Evolutionary conservation across 306 rosid species (phyloP), one percentile per base, ranked within the genome.

Genomic region (Castanospermum australe): DNA sequence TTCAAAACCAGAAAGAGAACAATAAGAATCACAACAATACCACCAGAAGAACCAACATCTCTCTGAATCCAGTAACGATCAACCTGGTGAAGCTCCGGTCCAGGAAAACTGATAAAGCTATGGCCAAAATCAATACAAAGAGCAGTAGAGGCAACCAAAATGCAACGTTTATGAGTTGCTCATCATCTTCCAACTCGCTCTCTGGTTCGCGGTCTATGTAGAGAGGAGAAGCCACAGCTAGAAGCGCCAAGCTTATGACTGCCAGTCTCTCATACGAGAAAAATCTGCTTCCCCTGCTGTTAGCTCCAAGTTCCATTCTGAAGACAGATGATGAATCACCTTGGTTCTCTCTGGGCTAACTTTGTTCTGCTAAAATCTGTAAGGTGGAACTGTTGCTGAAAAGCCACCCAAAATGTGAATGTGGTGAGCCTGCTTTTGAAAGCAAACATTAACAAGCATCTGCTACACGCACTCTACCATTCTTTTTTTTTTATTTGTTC

Each of bases 1-100:
- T 83, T 90, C 76, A 88, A 74, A 75, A 90, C 85, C 52, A 90
- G 76, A 18, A 86, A 86, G 63, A 90, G 92, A 83, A 95, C 38
- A 67, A 90, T 28, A 50, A 95, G 92, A 76, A 86, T 75, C 10
- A 83, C 44, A 32, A 90, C 38, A 33, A 93, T 89, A 72, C 99
- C 97, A 5, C 86, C 82, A 0, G 98, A 93, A 78, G 99, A 93
- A 79, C 99, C 98, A 20, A 90, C 87, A 67, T 90, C 94, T 75
- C 97, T 89, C 66, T 93, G 94, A 76, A 95, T 93, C 98, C 97
- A 95, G 50, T 90, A 32, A 36, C 91, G 93, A 79, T 93, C 99
- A 21, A 90, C 82, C 87, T 88, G 28, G 90, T 59, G 10, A 82
- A 76, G 73, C 89, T 81, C 41, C 47, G 73, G 76, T 95, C 94